Percentiles rank a stretch among this genome's conserved stretches.
These are phyloP conservation scores for Sarocladiaceae sp. DNA, from an alignment of 2,329 filamentous ascomycete genomes.

Conservation along the genomic window DNA sequence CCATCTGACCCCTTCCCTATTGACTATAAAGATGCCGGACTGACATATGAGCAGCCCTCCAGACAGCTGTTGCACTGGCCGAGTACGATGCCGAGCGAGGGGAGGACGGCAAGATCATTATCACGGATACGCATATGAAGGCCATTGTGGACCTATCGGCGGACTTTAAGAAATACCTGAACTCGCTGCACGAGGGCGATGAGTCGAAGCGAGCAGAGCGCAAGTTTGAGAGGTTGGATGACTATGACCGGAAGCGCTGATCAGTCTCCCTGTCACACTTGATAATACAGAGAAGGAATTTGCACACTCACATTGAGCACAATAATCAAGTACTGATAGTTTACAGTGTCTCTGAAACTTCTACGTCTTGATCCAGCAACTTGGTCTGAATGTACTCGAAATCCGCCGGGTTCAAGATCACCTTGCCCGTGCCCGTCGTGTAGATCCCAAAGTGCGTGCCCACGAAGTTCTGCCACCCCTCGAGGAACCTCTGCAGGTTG, in stretches of 20 bases:
- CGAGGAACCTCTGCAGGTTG: background rate
- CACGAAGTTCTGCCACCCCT: conserved; percentile 1
- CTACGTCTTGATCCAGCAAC: too few species aligned
- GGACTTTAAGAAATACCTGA: conserved; percentile 22
- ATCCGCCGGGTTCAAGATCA: background rate
- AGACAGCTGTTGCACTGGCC: conserved; percentile 25
- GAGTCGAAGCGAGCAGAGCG: conserved; percentile 11
- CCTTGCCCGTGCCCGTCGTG: background rate
- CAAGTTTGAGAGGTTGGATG: conserved; percentile 10
- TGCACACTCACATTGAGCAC: too few species aligned
- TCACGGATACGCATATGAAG: conserved; percentile 21
- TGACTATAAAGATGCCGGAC: background rate
- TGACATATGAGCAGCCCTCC: conserved; percentile 17
- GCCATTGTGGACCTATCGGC: conserved; percentile 21
- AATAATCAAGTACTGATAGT: too few species aligned
- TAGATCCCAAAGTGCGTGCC: background rate
- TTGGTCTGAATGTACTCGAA: background rate
- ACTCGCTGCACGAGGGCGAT: conserved; percentile 10
- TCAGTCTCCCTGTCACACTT: too few species aligned
- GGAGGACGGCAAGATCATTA: conserved; percentile 18
- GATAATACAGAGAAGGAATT: too few species aligned
- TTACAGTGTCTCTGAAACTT: too few species aligned
- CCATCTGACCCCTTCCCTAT: background rate
- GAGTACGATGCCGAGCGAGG: conserved; percentile 18
- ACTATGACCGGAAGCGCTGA: background rate